Evolutionary conservation across 495 filamentous ascomycete species (phyloP), one percentile per base, ranked within the genome.

Genomic region (Tuber brumale): DNA sequence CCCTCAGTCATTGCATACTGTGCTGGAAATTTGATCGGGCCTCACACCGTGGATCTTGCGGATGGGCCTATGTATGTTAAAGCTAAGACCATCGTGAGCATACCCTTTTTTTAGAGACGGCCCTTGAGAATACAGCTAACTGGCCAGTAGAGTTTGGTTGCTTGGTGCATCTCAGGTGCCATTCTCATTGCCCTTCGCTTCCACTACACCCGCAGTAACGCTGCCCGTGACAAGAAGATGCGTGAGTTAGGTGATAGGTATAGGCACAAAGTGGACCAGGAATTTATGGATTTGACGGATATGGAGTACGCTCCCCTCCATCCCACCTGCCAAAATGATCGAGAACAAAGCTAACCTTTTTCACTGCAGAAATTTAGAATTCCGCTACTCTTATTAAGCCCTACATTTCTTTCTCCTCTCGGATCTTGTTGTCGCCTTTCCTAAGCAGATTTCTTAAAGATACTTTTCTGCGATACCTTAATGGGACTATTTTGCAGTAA

Each of bases 221-320:
- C 57, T 35, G 57, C 57, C 57, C 57, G 57, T 8, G 57, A 66
- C 14, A 66, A 35, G 57, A 66, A 66, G 57, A 66, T 66, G 27
- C 57, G 57, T 8, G 57, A 31, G 57, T 19, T 66, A 12, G 57
- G 57, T 3, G 57, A 66, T 35, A 31, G 12, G 6, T 66, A 66
- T 27, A 12, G 31, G 5, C 57, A 35, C 5, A 27, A 16, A 6
- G 57, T 10, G 14, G 31, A 66, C 14, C 57, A 66, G 27, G 57
- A 66, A 27, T 91, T 90, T 71, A 84, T 86, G 76, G 89, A 90
- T 82, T 81, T 90, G 88, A 91, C 89, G 8, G 89, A 90, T 82
- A 81, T 85, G 69, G 88, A 90, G 84, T 89, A 89, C 72, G 77
- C 87, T 76, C 88, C 89, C 83, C 88, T 27, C 14, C 9, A 86